These are phyloP conservation scores for Hyphodiscus sp. DNA, from an alignment of 2,329 filamentous ascomycete genomes.

Conservation along the genomic window DNA sequence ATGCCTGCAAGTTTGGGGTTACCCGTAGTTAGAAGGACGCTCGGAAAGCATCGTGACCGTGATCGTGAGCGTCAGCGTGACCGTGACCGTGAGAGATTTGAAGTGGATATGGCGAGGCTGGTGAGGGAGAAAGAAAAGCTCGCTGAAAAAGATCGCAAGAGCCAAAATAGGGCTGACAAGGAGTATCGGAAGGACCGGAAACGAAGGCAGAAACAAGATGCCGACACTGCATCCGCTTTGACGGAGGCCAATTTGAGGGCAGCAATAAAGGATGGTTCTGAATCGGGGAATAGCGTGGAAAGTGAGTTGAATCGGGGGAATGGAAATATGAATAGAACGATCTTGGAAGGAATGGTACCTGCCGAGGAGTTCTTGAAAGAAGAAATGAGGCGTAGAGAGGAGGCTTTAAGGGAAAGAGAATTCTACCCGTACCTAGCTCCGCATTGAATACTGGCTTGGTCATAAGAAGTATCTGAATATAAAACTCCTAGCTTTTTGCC, in stretches of 20 bases:
- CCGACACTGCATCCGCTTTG: background rate
- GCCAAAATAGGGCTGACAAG: too few relatives aligned
- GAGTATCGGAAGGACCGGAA: background rate
- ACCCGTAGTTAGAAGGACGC: too few relatives aligned
- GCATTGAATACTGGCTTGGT: background rate
- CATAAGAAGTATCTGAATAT: background rate
- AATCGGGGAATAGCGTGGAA: background rate
- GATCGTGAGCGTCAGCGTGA: too few relatives aligned
- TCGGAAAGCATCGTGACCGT: too few relatives aligned
- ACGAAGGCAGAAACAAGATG: background rate
- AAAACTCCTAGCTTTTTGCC: background rate
- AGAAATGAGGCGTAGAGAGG: background rate
- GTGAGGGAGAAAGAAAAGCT: too few relatives aligned
- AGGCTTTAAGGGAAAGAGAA: background rate
- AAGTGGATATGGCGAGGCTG: too few relatives aligned
- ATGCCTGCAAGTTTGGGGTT: too few relatives aligned
- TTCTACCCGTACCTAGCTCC: background rate
- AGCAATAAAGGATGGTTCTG: background rate
- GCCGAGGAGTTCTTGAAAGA: background rate
- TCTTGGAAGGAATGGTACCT: background rate
- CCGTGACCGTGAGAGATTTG: too few relatives aligned
- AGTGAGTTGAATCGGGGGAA: background rate
- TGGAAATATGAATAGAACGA: background rate
- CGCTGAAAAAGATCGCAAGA: too few relatives aligned
- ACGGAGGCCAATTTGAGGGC: background rate